Base-by-base conservation (phyloP, 2,329 filamentous ascomycete genomes). In the Colletotrichum limetticola region DNA sequence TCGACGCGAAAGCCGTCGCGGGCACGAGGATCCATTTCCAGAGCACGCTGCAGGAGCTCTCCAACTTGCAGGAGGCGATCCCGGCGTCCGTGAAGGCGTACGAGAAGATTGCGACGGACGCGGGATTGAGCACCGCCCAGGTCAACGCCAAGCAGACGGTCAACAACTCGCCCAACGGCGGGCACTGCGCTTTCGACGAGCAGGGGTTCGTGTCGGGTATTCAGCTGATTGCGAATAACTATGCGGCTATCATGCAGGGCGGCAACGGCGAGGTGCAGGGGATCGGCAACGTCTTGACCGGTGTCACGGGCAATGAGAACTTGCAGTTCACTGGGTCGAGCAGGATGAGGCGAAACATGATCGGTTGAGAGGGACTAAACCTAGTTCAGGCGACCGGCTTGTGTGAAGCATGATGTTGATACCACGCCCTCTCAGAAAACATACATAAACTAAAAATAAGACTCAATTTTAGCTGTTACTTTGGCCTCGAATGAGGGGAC, bases 131-230 rank as follows among this genome's bases (percentile, higher is more conserved):
- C 53, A 77, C 82, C 0, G 78, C 77, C 35, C 81, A 88, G 75
- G 82, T 90, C 76, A 87, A 86, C 35, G 79, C 82, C 3, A 77
- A 89, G 67, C 88, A 90, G 82, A 91, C 89, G 1, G 87, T 89
- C 1, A 86, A 91, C 75, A 90, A 89, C 74, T 84, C 85, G 4
- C 88, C 89, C 2, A 80, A 83, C 26, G 88, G 88, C 49, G 89
- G 88, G 0, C 89, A 91, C 78, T 91, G 89, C 80, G 88, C 84
- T 65, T 91, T 91, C 71, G 89, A 91, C 77, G 86, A 82, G 14
- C 74, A 86, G 76, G 86, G 80, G 11, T 91, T 91, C 74, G 85
- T 86, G 11, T 85, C 82, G n/a, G 88, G 89, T 12, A 86, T 91
- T 37, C 88, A 91, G 81, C 81, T 89, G n/a, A 86, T 91, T 81